Conservation (phyloP, 106 monocot species). For the Ottelia alismoides region DNA sequence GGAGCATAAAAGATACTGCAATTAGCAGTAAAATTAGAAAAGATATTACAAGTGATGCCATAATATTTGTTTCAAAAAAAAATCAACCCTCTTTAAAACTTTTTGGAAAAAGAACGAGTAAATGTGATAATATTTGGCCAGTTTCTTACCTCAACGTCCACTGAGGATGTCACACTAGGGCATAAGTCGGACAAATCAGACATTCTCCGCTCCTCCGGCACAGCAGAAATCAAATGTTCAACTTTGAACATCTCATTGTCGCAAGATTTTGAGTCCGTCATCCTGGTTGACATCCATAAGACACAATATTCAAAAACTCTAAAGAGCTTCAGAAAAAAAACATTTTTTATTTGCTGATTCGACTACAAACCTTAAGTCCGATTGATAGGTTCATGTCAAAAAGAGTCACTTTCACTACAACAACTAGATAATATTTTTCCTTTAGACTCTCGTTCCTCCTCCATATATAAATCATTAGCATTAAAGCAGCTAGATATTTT, state of each 20-base stretch:
- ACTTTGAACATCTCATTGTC: conserved; percentile 19
- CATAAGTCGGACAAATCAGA: conserved; percentile 79
- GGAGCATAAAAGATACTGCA: too few relatives aligned
- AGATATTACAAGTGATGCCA: too few relatives aligned
- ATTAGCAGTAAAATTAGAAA: too few relatives aligned
- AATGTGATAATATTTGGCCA: too few relatives aligned
- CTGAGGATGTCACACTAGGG: conserved; percentile 53
- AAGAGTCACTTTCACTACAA: conserved; percentile 10
- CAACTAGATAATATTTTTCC: conserved; percentile 7
- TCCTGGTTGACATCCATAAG: conserved; percentile 12
- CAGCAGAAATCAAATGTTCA: conserved; percentile 7
- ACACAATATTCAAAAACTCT: not conserved
- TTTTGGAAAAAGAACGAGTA: too few relatives aligned
- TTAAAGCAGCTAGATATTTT: not conserved
- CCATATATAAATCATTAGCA: conserved; percentile 4
- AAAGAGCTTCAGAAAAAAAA: not conserved
- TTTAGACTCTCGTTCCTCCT: conserved; percentile 4
- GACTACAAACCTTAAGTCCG: conserved; percentile 27
- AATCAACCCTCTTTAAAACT: too few relatives aligned
- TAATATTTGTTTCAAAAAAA: too few relatives aligned
- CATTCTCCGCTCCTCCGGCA: conserved; percentile 82
- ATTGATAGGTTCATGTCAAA: conserved; percentile 3
- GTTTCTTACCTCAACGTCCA: conserved; percentile 59
- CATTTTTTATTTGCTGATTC: too few relatives aligned
- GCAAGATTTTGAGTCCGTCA: conserved; percentile 4